Evolutionary conservation across 1,139 yeast species (phyloP), one percentile per base, ranked within the genome.

Genomic region (Pichia sp.): DNA sequence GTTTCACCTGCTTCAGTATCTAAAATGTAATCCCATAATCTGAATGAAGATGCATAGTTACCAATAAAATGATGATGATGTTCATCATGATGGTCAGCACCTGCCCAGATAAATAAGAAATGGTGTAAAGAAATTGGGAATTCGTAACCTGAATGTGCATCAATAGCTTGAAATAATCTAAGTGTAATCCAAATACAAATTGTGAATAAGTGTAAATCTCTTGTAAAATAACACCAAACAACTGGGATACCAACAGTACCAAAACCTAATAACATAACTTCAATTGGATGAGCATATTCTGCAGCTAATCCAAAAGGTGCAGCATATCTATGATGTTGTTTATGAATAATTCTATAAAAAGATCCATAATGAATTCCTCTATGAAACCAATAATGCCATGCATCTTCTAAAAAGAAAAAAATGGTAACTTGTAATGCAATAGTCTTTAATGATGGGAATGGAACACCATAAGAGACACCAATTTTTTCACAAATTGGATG

Each of bases 261-360:
- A 46, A 85, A 74, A 28, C 97, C 97, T 45, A 91, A 70, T 38
- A 88, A 74, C 69, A 88, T 78, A 21, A 91, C 95, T 66, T 89
- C 97, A 26, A 81, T 70, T 4, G 97, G 97, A 59, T 89, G 96
- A 8, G 97, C 97, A 61, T 89, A 89, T 65, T 89, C 97, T 21
- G 97, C 97, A 41, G 96, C 82, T 48, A 89, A 70, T 19, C 97
- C 97, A 61, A 89, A 89, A 25, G 97, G 97, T 31, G 96, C 96
- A 22, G 96, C 95, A 61, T 88, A 89, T 63, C 88, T 80, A 66
- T 89, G 97, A 65, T 89, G 97, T 68, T 86, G 94, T 68, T 89
- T 89, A 70, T 89, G 97, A 54, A 89, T 86, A 62, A 81, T 75
- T 66, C 84, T 86, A 74, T 89, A 89, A 59, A 89, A 80, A 51